Evolutionary conservation across 345 rosid species (phyloP).

Genomic region (Iberis pinnata): DNA sequence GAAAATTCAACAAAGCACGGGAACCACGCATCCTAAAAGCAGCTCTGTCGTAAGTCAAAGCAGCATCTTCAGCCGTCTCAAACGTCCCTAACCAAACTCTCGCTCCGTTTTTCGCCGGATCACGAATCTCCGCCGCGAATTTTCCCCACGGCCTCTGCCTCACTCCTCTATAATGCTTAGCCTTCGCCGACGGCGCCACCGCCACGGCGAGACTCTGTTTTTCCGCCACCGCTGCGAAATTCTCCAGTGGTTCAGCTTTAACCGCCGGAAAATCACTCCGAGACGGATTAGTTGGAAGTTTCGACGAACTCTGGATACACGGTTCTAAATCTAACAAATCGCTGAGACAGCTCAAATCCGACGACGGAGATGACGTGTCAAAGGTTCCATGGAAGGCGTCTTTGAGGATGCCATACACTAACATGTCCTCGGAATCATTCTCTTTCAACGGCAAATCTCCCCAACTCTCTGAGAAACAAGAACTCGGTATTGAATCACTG

Average conservation of each 20-base stretch:
- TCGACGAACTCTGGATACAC: not conserved
- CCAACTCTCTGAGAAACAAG: constrained; percentile 65
- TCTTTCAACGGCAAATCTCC: constrained; percentile 76
- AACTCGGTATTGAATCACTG: constrained; percentile 13
- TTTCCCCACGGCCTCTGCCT: constrained; percentile 99
- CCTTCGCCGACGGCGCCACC: constrained; percentile 37
- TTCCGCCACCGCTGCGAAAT: not conserved
- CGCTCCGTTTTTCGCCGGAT: constrained; percentile 94
- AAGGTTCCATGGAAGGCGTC: constrained; percentile 45
- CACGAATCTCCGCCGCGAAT: constrained; percentile 94
- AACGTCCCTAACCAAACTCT: constrained; percentile 97
- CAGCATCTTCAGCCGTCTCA: constrained; percentile 97
- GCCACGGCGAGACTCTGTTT: constrained; percentile 3
- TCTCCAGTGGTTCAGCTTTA: constrained; percentile 26
- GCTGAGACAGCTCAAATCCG: constrained; percentile 20
- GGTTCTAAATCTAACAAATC: constrained; percentile 5
- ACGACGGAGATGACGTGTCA: constrained; percentile 52
- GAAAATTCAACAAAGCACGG: constrained; percentile 80
- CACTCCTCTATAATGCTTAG: constrained; percentile 88
- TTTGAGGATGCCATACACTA: constrained; percentile 51
- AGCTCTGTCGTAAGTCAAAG: constrained; percentile 87
- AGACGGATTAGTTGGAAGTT: not conserved
- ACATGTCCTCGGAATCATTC: constrained; percentile 81
- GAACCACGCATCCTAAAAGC: constrained; percentile 97
- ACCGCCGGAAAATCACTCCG: constrained; percentile 21